Evolutionary conservation across 1,284 basidiomycete species (phyloP), one percentile per base, ranked within the genome.

Genomic region (Neotropicomus parvogracilis): DNA sequence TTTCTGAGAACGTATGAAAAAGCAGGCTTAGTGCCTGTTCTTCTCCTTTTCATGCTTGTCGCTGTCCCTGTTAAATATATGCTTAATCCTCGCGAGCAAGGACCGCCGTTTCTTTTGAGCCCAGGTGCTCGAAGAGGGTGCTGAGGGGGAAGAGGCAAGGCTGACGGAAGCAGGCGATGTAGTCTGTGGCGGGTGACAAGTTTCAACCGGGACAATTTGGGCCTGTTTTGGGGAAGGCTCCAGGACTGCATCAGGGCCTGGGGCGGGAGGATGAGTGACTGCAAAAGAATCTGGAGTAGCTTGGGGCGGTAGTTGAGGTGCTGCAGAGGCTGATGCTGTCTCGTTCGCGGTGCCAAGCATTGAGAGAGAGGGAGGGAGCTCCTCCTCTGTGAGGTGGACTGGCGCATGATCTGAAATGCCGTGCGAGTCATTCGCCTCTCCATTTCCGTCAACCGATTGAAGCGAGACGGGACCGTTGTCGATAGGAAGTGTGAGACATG

Each of bases 1-100:
- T 16, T n/a, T 21, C 4, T 28, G 16, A 34, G n/a, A 8, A 33
- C 31, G 21, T 16, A 41, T 2, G 27, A 35, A 17, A 17, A 49
- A 36, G n/a, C 19, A 31, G 12, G 43, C 43, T 47, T 45, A 66
- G n/a, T 8, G 44, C n/a, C 46, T 53, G n/a, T 32, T 39, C 52
- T 52, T 55, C 41, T 59, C 49, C 35, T 58, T 53, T 37, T 34
- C 50, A 26, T 46, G 44, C 36, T 65, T 62, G 17, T 55, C 49
- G n/a, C 54, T 55, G 35, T 70, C 62, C 52, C 52, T 69, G 26
- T 64, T 59, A 35, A 81, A 78, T 6, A 77, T 57, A 24, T 66
- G 57, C 57, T 75, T 80, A 37, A 74, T 58, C 47, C 54, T 78
- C 16, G 69, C 70, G 40, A 79, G 68, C 19, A 79, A 59, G 10